Evolutionary conservation across 2,329 filamentous ascomycete genomes (phyloP), one percentile per base, ranked within the genome.

Genomic region (Grosmannia clavigera): DNA sequence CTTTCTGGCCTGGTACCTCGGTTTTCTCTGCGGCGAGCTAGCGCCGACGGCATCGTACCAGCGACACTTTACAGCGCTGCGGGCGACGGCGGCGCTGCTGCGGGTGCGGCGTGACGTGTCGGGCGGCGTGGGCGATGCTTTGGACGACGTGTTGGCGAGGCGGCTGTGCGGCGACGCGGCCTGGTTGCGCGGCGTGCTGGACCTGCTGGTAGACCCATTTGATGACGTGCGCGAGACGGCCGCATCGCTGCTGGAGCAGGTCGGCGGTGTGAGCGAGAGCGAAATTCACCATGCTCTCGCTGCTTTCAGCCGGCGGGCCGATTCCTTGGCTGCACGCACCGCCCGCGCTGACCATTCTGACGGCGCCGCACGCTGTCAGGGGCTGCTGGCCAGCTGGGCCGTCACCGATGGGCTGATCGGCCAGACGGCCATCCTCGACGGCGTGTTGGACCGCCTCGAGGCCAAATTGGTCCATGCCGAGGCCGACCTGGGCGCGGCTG

Each of bases 291-390:
- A 65, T 9, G 66, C 79, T 11, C 70, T 85, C 33, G 64, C 63
- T 4, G 71, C 74, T 19, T 81, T 85, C 59, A 74, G 81, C 48
- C 66, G 63, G 1, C 76, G 77, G 59, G 81, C 83, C 1, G 80
- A 86, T 60, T 71, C 73, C 4, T 74, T 82, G 40, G 85, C 89
- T 61, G 78, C 84, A 27, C 77, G 75, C 31, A 95, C 90, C 5
- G 90, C 90, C 27, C 82, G 94, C 62, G 92, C 91, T 14, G 92
- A 97, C 69, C 90, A 96, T 70, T 91, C 92, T 1, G 92, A 99
- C 72, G 92, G 92, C 11, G 85, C 94, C 55, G 92, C 92, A 40
- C 84, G 90, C 58, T 78, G 86, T 3, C 87, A 86, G 62, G 84
- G 88, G 50, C 74, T 95, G 19, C 71, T 90, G 4, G 89, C 85